Base-by-base conservation (phyloP, 345 rosid genomes). In the Euclidium syriacum region DNA sequence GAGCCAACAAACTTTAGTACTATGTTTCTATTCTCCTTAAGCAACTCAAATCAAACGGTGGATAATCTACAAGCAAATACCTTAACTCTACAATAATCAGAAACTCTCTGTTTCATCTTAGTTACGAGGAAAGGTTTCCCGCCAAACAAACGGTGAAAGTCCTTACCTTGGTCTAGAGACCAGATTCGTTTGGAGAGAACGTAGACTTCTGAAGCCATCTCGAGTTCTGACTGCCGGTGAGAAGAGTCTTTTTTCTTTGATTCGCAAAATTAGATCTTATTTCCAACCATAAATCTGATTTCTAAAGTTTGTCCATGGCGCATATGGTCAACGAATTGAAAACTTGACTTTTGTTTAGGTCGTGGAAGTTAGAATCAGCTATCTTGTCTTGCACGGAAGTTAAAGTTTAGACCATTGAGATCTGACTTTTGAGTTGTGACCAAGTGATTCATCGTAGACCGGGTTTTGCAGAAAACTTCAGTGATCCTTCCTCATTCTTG, bases 181-280 rank as follows among this genome's bases (percentile, higher is more conserved):
- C 56, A 69, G 47, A 85, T 62, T 58, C 85, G 90, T 65, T 64
- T 60, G 27, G 95, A 43, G 79, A 81, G 85, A 32, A 7, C 42
- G 38, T 46, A 26, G 46, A 78, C 22, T 76, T 90, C 87, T 33
- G 95, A 85, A 2, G 80, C 83, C 70, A 79, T 80, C 35, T 58
- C 77, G 48, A 85, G 90, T 42, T 87, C 87, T 22, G 83, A 73
- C 17, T 77, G 74, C 51, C 63, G 85, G 73, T 7, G 48, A 26
- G 80, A 90, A 69, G 82, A 79, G 11, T 84, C 73, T 23, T 88
- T 87, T 47, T 44, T 27, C 18, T 43, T 34, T 48, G 67, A 48
- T 18, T 49, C 87, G 10, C 11, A 26, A 36, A 26, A 58, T 26
- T 4, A 27, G 25, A 56, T 25, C 10, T 25, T 34, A 10, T 58